These are phyloP conservation scores for Trypanosomatidae sp. DNA, from an alignment of 208 protist genomes.

Conservation along the genomic window DNA sequence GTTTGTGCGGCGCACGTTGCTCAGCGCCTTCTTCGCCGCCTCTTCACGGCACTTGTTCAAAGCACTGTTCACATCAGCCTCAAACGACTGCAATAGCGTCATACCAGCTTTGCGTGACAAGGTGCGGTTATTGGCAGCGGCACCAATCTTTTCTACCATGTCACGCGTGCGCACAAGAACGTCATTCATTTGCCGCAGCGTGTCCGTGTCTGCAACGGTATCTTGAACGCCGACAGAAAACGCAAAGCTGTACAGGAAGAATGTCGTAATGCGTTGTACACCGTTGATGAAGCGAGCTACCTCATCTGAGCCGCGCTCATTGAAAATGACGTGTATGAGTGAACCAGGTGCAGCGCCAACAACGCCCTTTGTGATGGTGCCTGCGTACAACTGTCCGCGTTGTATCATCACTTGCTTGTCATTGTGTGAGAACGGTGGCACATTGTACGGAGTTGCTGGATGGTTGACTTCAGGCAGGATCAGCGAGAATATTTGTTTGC, in stretches of 20 bases:
- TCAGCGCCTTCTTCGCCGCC: slow-evolving; percentile 76
- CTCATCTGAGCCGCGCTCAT: slow-evolving; percentile 94
- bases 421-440: slow-evolving; percentile 68
- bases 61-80: slow-evolving; percentile 94
- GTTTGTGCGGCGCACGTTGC: slow-evolving; percentile 83
- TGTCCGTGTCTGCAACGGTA: slow-evolving; percentile 93
- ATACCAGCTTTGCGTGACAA: slow-evolving; percentile 92
- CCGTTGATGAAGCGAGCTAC: slow-evolving; percentile 85
- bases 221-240: slow-evolving; percentile 98
- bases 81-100: slow-evolving; percentile 96
- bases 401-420: slow-evolving; percentile 86
- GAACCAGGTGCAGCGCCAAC: slow-evolving; percentile 77
- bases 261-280: slow-evolving; percentile 95
- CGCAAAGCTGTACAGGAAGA: slow-evolving; percentile 94
- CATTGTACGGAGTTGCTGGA: slow-evolving; percentile 25
- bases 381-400: slow-evolving; percentile 85
- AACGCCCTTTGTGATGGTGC: slow-evolving; percentile 86
- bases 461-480: slow-evolving; percentile 95
- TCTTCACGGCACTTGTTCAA: slow-evolving; percentile 90
- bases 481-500: slow-evolving; percentile 99
- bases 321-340: slow-evolving; percentile 96
- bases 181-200: slow-evolving; percentile 84
- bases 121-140: slow-evolving; percentile 85
- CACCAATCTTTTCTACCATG: slow-evolving; percentile 88
- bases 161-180: slow-evolving; percentile 82